These are phyloP conservation scores for Trichomonascus vanleenenianus DNA, from an alignment of 805 yeast genomes.

Conservation along the genomic window DNA sequence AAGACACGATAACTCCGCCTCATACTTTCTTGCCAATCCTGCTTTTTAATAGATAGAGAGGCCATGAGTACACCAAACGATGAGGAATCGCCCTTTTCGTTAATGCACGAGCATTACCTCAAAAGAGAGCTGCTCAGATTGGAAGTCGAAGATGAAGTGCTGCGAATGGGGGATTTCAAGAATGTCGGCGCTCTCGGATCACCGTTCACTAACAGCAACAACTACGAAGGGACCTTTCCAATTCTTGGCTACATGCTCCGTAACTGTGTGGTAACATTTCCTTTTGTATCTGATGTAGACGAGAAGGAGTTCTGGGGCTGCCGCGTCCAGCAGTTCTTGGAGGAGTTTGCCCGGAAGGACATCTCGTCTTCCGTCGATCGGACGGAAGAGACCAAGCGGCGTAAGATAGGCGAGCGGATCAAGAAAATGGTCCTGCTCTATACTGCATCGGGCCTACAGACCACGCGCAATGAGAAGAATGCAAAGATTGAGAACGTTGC, in stretches of 20 bases:
- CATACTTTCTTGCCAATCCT: too few species aligned
- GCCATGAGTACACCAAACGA: too few species aligned
- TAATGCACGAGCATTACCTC: conserved; percentile 72
- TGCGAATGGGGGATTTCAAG: conserved; percentile 46
- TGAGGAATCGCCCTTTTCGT: too few species aligned
- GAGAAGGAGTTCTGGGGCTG: conserved; percentile 68
- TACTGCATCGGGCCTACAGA: conserved; percentile 67
- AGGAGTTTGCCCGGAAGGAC: conserved; percentile 63
- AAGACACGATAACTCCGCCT: too few species aligned
- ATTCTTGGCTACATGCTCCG: conserved; percentile 58
- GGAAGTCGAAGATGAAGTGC: conserved; percentile 57
- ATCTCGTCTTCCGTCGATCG: conserved; percentile 71
- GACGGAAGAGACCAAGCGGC: conserved; percentile 61
- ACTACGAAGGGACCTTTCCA: conserved; percentile 43
- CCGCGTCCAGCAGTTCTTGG: conserved; percentile 74
- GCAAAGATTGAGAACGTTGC: conserved; percentile 18
- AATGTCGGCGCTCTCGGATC: conserved; percentile 66
- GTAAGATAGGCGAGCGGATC: conserved; percentile 50
- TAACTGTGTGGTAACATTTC: conserved; percentile 60
- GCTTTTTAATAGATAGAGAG: too few species aligned
- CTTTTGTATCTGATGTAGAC: conserved; percentile 50
- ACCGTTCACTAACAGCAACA: conserved; percentile 48
- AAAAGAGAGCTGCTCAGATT: conserved; percentile 70
- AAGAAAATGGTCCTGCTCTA: conserved; percentile 55
- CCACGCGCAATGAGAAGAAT: conserved; percentile 32